Evolutionary conservation across 371 early-diverging fungal species (phyloP).

Genomic region (Syncephalis plumigaleata): DNA sequence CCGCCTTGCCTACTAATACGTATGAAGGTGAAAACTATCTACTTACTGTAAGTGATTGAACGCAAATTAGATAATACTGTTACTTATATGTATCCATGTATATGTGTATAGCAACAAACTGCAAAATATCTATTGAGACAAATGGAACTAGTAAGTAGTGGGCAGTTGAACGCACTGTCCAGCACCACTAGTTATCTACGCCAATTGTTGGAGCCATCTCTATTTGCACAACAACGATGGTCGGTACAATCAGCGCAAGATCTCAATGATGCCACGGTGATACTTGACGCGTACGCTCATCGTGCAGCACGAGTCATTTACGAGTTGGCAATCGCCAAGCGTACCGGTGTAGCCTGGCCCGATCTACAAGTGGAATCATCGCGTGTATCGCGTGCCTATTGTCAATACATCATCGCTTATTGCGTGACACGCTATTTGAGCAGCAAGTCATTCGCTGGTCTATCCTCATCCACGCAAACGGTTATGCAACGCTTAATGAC

Average conservation of each 20-base stretch:
- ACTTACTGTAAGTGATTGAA: slow-evolving; percentile 33
- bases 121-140: neutral
- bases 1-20: slow-evolving; percentile 48
- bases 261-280: slow-evolving; percentile 24
- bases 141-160: too few relatives aligned
- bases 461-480: too few relatives aligned
- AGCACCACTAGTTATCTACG: slow-evolving; percentile 10
- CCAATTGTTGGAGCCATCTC: slow-evolving; percentile 2
- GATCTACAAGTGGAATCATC: slow-evolving; percentile 21
- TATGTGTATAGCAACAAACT: neutral
- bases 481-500: slow-evolving; percentile 11
- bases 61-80: slow-evolving; percentile 2
- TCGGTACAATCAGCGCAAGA: slow-evolving; percentile 21
- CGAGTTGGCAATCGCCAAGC: slow-evolving; percentile 15
- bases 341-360: slow-evolving; percentile 13
- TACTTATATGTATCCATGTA: slow-evolving; percentile 20
- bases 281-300: slow-evolving; percentile 39
- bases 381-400: slow-evolving; percentile 10
- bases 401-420: too few relatives aligned
- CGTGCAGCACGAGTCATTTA: slow-evolving; percentile 38
- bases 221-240: slow-evolving; percentile 12
- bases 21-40: slow-evolving; percentile 26
- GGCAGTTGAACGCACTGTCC: slow-evolving; percentile 2
- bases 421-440: slow-evolving; percentile 3
- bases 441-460: too few relatives aligned